Evolutionary conservation across 768 basidiomycete genomes (phyloP).

Genomic region (Lactifluus pinguis): DNA sequence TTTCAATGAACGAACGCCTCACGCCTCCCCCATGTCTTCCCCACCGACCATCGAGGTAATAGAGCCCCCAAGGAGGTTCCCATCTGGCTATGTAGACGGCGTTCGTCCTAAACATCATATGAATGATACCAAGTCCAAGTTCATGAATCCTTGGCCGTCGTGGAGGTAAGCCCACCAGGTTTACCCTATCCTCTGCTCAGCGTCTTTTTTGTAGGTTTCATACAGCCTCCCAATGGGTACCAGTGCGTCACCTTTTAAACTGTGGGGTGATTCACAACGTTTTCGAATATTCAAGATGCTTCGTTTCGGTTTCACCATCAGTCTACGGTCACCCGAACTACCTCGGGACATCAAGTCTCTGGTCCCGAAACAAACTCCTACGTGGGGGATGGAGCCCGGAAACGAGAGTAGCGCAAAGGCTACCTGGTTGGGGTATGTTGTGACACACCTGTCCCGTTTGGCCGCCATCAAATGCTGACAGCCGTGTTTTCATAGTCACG

Average conservation of each 20-base stretch:
- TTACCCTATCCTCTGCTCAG: background rate
- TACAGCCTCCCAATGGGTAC: slow-evolving; percentile 4
- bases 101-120: slow-evolving; percentile 14
- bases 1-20: too few species aligned
- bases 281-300: background rate
- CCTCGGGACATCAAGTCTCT: slow-evolving; percentile 11
- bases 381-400: slow-evolving; percentile 5
- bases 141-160: slow-evolving; percentile 18
- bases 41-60: slow-evolving; percentile 3
- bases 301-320: background rate
- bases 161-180: slow-evolving; percentile 3
- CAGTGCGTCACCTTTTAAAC: background rate
- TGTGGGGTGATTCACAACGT: background rate
- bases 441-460: background rate
- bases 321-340: background rate
- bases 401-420: slow-evolving; percentile 15
- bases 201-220: background rate
- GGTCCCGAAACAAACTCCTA: slow-evolving; percentile 11
- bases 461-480: background rate
- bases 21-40: background rate
- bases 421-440: slow-evolving; percentile 16
- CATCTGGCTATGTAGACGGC: slow-evolving; percentile 7
- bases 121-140: slow-evolving; percentile 14
- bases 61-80: slow-evolving; percentile 13
- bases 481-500: slow-evolving; percentile 25